Conservation (phyloP, 1,139 yeast species). For the Candida buenavistaensis region DNA sequence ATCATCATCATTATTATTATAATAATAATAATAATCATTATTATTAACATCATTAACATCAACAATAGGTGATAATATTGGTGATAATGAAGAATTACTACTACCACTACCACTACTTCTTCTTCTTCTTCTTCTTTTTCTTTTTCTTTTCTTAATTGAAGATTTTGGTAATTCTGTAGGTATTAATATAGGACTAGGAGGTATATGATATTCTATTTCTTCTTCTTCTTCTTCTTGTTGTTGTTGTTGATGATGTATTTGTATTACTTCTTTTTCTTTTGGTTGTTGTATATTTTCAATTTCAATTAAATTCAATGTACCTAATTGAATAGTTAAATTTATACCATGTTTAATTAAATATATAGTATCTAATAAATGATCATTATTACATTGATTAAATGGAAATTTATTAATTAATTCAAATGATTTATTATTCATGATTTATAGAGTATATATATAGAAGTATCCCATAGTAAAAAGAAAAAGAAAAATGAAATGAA, state of each 20-base stretch:
- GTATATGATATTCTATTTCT: conserved; percentile 9
- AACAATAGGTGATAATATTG: background rate
- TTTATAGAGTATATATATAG: too few relatives aligned
- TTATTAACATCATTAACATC: too few relatives aligned
- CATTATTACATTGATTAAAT: conserved; percentile 12
- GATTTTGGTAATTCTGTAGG: conserved; percentile 13
- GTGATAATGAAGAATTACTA: background rate
- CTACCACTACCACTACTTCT: conserved; percentile 1
- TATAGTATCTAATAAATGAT: conserved; percentile 14
- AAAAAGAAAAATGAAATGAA: conserved; percentile 1
- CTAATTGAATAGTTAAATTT: conserved; percentile 13
- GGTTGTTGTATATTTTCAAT: conserved; percentile 1
- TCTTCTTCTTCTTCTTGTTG: conserved; percentile 6
- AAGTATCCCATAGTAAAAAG: background rate
- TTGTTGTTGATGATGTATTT: conserved; percentile 3
- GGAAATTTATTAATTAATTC: too few relatives aligned
- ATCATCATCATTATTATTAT: too few relatives aligned
- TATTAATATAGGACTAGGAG: conserved; percentile 14
- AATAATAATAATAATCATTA: too few relatives aligned
- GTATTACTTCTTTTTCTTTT: conserved; percentile 1
- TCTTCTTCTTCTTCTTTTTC: conserved; percentile 2
- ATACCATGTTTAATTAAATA: conserved; percentile 15
- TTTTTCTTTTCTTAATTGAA: conserved; percentile 11
- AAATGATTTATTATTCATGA: too few relatives aligned
- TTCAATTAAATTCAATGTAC: conserved; percentile 6